phyloP scores from a whole-genome alignment of 305 asterid species.

The Ajuga reptans region DNA sequence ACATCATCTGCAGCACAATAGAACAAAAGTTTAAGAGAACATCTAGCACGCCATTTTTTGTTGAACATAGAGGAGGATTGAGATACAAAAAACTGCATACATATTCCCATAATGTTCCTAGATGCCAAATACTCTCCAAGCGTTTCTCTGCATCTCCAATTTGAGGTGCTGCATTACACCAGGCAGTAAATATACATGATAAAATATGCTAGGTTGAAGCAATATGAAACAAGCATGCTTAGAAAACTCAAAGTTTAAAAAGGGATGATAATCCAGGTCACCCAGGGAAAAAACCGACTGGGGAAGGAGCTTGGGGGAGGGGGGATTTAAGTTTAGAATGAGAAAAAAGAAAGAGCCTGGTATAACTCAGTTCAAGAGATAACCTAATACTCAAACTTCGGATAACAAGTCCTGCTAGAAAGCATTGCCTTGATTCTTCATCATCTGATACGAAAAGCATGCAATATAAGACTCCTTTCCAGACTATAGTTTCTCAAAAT shows the following conservation, averaged over 20 bases:
- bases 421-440: constrained; percentile 80
- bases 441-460: constrained; percentile 41
- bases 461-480: constrained; percentile 16
- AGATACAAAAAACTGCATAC: constrained; percentile 36
- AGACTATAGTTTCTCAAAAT: background rate
- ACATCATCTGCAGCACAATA: constrained; percentile 60
- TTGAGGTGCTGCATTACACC: constrained; percentile 59
- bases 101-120: constrained; percentile 86
- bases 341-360: background rate
- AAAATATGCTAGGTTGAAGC: background rate
- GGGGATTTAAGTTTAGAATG: background rate
- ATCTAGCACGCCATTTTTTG: background rate
- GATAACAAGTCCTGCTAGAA: constrained; percentile 75
- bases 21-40: constrained; percentile 22
- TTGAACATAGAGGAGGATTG: background rate
- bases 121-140: constrained; percentile 87
- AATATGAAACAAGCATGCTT: background rate
- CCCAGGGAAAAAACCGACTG: background rate
- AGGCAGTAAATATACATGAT: constrained; percentile 10
- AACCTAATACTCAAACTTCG: constrained; percentile 89
- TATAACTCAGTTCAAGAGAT: background rate
- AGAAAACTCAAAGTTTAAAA: background rate
- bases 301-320: no score
- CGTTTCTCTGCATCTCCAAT: constrained; percentile 69
- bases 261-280: background rate